Evolutionary conservation across 805 yeast species (phyloP), one percentile per base, ranked within the genome.

Genomic region (Metschnikowia rubicola): DNA sequence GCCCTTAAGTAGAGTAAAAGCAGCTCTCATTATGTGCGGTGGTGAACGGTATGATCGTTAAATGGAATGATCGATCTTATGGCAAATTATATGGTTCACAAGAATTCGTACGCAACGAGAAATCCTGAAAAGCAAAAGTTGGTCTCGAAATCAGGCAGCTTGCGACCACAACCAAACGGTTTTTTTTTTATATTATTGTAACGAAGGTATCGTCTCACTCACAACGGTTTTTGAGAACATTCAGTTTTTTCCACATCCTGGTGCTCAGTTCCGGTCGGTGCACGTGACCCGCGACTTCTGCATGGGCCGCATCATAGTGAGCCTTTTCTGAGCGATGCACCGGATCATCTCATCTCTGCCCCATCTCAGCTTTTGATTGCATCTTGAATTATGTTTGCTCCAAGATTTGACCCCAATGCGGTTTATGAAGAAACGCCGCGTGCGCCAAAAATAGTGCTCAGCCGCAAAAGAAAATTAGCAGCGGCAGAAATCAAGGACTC

Each of bases 371-470:
- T 28, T 28, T 37, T 33, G 32, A 32, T 17, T 11, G 32, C 15
- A 10, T 34, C 26, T 21, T 21, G 7, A 7, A 21, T 31, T 35
- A 81, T 83, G 89, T 83, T 83, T 68, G 86, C 86, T 8, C 75
- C 78, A 12, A 70, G 88, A 61, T 83, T 78, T 56, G 86, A 80
- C 53, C 88, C 88, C 15, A 47, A 43, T 38, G 56, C 53, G 10
- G 60, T 61, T 35, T 58, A 59, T 8, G 44, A 64, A 15, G 43
- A 38, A 30, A 46, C 3, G 17, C 48, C 50, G 13, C 39, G 44
- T 33, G 45, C 40, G 32, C 46, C 47, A 11, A 19, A 36, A 28
- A 43, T 43, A 32, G 35, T 54, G 38, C 30, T 55, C n/a, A 42
- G 45, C 37, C 50, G 60, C 36, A 59, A 59, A 48, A 48, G 63